Evolutionary conservation across 768 basidiomycete genomes (phyloP), one percentile per base, ranked within the genome.

Genomic region (Terana coerulea): DNA sequence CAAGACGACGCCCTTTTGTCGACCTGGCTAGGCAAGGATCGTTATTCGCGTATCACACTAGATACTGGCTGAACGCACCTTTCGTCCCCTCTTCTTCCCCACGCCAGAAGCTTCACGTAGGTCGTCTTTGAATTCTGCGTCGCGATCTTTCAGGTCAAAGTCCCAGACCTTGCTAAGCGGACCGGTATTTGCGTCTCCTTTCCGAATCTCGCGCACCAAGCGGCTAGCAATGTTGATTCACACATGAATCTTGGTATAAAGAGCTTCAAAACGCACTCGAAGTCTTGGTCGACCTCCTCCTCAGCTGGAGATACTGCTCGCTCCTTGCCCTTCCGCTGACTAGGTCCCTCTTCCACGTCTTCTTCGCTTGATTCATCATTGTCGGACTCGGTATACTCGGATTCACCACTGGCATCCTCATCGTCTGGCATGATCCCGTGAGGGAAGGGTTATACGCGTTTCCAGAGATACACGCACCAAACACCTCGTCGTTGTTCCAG

Each of bases 41-140:
- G 19, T 10, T 34, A 26, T 25, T 26, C 30, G 26, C 12, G 22
- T 47, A n/a, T n/a, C n/a, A n/a, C 24, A 49, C 22, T 37, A 9
- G 35, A 4, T 33, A 14, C 9, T 33, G 15, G 8, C 29, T 28
- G 28, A 21, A 25, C 31, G 61, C 69, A 78, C 78, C 72, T 75
- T 77, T 64, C 72, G 75, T 52, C 73, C 67, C 57, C 72, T 61
- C 51, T 65, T 69, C 49, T 61, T 71, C 12, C 88, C 88, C 28
- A 91, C 77, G 5, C 88, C 88, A 8, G 87, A 86, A 5, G 87
- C 88, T 36, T 73, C 79, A 14, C 86, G 77, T 45, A 91, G 69
- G 59, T 90, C 87, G 51, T 90, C 84, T 12, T 78, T 80, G 61
- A 91, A 87, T 56, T 84, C 79, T 0, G 77, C 77, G 11, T 88